Percentiles rank a stretch among this genome's conserved stretches.
Conservation (phyloP, 78 protist genomes). For the Dictyostelium discoideum region dicty_2.7 NC_007088.5:7948001-7948500, state of each 20-base stretch:
- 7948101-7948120: constrained; percentile 29
- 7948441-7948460: constrained; percentile 32
- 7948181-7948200: neutral
- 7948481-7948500: constrained; percentile 90
- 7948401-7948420: constrained; percentile 60
- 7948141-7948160: constrained; percentile 24
- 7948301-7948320: constrained; percentile 27
- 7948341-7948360: constrained; percentile 74
- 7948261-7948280: neutral
- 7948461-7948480: constrained; percentile 75
- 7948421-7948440: constrained; percentile 79
- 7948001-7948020: neutral
- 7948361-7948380: constrained; percentile 91
- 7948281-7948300: too few species aligned
- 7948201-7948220: neutral
- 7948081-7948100: neutral
- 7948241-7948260: neutral
- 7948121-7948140: constrained; percentile 52
- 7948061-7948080: constrained; percentile 80
- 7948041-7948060: constrained; percentile 68
- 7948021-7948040: constrained; percentile 40
- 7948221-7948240: constrained; percentile 11
- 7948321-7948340: constrained; percentile 52
- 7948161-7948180: neutral
- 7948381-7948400: constrained; percentile 72